These are phyloP conservation scores for Ogataea paradorogensis DNA, from an alignment of 805 yeast species.

Conservation along the genomic window DNA sequence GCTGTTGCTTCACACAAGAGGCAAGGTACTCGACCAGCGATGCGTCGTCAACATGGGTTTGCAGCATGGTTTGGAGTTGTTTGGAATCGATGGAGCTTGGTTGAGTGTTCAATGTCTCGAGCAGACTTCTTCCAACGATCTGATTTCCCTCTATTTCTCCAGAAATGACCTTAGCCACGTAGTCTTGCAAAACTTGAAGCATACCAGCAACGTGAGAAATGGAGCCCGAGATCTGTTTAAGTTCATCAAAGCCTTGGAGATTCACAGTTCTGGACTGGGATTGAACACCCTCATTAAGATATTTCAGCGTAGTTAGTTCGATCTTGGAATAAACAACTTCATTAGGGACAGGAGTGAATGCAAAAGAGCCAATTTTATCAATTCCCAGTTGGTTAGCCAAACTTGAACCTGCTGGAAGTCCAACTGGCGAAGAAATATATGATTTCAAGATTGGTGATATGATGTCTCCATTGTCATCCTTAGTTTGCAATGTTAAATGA, in stretches of 20 bases:
- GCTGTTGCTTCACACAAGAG: constrained; percentile 79
- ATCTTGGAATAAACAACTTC: constrained; percentile 52
- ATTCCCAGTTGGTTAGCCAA: constrained; percentile 37
- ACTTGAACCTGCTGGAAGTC: constrained; percentile 42
- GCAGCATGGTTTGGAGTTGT: constrained; percentile 58
- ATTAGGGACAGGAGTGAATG: constrained; percentile 76
- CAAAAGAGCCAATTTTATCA: constrained; percentile 46
- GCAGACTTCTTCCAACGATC: constrained; percentile 63
- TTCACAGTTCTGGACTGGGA: constrained; percentile 32
- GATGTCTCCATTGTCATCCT: constrained; percentile 44
- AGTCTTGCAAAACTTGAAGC: constrained; percentile 47
- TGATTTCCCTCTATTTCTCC: constrained; percentile 49
- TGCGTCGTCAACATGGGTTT: constrained; percentile 73
- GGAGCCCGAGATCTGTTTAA: constrained; percentile 45
- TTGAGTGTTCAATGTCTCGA: constrained; percentile 52
- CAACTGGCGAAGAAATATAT: constrained; percentile 76
- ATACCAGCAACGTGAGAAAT: constrained; percentile 44
- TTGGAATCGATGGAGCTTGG: constrained; percentile 50
- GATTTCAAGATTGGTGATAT: constrained; percentile 57
- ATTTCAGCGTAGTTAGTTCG: constrained; percentile 58
- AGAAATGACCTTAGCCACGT: constrained; percentile 42
- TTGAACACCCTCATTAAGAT: constrained; percentile 39
- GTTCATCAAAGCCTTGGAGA: constrained; percentile 39
- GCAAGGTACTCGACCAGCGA: constrained; percentile 80
- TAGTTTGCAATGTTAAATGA: constrained; percentile 68